Evolutionary conservation across 768 basidiomycete species (phyloP), one percentile per base, ranked within the genome.

Genomic region (Leccinum truebloodii): DNA sequence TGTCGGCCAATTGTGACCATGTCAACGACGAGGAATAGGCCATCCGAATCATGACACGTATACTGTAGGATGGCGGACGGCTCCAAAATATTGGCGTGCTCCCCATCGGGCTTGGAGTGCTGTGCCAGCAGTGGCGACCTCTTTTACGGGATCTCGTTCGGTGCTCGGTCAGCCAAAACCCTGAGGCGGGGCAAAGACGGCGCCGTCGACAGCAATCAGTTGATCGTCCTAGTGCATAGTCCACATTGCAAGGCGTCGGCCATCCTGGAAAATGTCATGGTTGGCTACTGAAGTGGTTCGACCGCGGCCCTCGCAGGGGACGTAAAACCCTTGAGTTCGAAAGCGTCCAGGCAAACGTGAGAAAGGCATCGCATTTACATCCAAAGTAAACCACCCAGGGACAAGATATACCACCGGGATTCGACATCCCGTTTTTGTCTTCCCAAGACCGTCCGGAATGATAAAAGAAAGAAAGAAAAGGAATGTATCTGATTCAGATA

Each of bases 401-500:
- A 44, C 41, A 41, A 44, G 41, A 44, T 44, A n/a, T 44, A 44
- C n/a, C 41, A 44, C 41, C n/a, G 4, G 41, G 41, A 44, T 44
- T 44, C 41, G n/a, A 44, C 41, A 44, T 44, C 41, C 41, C 41
- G 41, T 44, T 44, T 44, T 44, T 44, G 41, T 44, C 41, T 44
- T 44, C 41, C 41, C 41, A 44, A 44, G 41, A 44, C 41, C 18
- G 41, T 44, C 41, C 41, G 41, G 41, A 44, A 18, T 44, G 4
- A 14, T n/a, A n/a, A 44, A 44, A 41, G 39, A 39, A 39, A 41
- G 16, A n/a, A 44, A n/a, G 41, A 10, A 49, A 49, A 49, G 7
- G 20, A 24, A 49, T 24, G 22, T 59, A 57, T 24, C 46, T 24
- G 51, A 60, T 18, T 51, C 59, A 54, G 41, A 39, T 49, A 53